Conservation (phyloP, 1,139 yeast genomes). For the Petasospora fabianii region DNA sequence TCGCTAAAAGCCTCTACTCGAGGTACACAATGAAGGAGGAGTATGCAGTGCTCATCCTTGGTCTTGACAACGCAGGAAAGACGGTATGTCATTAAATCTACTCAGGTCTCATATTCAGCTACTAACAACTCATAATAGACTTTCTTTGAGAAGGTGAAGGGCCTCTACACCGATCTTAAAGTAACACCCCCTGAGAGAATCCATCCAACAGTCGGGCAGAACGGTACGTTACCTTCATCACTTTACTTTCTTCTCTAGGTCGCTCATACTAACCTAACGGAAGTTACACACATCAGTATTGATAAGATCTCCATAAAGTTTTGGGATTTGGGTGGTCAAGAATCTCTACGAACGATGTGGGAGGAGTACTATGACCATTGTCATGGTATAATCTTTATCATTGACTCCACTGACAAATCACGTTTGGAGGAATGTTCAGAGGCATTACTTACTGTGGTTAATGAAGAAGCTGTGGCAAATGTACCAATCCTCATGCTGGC, state of each 20-base stretch:
- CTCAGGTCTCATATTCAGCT: not conserved
- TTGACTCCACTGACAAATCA: slow-evolving; percentile 83
- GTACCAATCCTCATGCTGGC: slow-evolving; percentile 93
- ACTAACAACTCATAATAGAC: slow-evolving; percentile 33
- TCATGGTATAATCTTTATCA: slow-evolving; percentile 88
- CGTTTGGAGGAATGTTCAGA: slow-evolving; percentile 81
- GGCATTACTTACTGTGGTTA: slow-evolving; percentile 45
- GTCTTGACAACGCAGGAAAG: slow-evolving; percentile 95
- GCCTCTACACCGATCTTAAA: slow-evolving; percentile 41
- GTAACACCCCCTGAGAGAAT: slow-evolving; percentile 47
- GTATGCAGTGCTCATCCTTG: slow-evolving; percentile 75
- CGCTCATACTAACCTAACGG: slow-evolving; percentile 1
- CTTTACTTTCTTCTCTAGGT: not conserved
- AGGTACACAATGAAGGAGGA: slow-evolving; percentile 58
- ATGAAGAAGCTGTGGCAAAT: slow-evolving; percentile 55
- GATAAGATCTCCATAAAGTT: slow-evolving; percentile 63
- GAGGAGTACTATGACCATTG: slow-evolving; percentile 77
- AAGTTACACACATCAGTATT: slow-evolving; percentile 49
- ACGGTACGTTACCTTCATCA: slow-evolving; percentile 26
- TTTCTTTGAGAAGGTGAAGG: slow-evolving; percentile 60
- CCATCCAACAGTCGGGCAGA: slow-evolving; percentile 76
- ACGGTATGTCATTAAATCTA: slow-evolving; percentile 36
- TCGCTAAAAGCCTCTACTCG: slow-evolving; percentile 56
- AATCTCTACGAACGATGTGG: slow-evolving; percentile 80
- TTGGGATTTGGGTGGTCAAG: slow-evolving; percentile 98